Evolutionary conservation across 108 stramenopile species (phyloP).

Genomic region (Stephanodiscus minutulus): DNA sequence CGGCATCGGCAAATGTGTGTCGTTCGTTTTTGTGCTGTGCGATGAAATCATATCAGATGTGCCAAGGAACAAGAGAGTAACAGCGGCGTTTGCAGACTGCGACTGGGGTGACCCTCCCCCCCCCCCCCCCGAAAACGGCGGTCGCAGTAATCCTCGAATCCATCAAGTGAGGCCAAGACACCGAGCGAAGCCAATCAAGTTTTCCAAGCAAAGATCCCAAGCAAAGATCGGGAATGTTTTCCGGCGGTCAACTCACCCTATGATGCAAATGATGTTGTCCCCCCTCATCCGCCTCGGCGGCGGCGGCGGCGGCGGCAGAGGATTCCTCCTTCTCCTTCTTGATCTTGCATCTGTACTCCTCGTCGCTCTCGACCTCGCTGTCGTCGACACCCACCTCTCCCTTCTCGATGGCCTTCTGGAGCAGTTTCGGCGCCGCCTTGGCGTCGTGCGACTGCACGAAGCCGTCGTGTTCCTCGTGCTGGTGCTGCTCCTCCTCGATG

Average conservation of each 20-base stretch:
- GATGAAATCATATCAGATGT: constrained; percentile 1
- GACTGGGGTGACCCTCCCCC: neutral
- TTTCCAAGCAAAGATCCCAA: neutral
- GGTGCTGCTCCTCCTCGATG: constrained; percentile 39
- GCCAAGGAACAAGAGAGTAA: no score
- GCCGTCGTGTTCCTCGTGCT: constrained; percentile 16
- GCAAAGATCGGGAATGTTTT: neutral
- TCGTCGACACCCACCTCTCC: constrained; percentile 74
- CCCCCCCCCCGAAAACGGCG: neutral
- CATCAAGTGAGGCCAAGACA: neutral
- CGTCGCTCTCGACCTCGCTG: constrained; percentile 62
- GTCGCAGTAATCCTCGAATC: neutral
- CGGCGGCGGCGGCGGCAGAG: no score
- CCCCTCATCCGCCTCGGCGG: constrained; percentile 33
- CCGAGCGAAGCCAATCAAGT: neutral
- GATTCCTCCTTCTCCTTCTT: constrained; percentile 60
- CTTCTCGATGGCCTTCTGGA: constrained; percentile 65
- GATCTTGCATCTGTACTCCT: constrained; percentile 16
- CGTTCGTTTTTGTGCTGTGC: no score
- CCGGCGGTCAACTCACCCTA: constrained; percentile 41
- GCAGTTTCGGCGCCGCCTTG: constrained; percentile 64
- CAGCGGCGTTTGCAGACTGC: no score
- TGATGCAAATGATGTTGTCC: constrained; percentile 53
- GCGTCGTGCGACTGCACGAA: constrained; percentile 68
- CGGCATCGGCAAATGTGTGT: constrained; percentile 1